Percentiles rank a stretch among this genome's conserved stretches.
phyloP scores from a whole-genome alignment of 345 rosid genomes.

The Sisymbrium altissimum region DNA sequence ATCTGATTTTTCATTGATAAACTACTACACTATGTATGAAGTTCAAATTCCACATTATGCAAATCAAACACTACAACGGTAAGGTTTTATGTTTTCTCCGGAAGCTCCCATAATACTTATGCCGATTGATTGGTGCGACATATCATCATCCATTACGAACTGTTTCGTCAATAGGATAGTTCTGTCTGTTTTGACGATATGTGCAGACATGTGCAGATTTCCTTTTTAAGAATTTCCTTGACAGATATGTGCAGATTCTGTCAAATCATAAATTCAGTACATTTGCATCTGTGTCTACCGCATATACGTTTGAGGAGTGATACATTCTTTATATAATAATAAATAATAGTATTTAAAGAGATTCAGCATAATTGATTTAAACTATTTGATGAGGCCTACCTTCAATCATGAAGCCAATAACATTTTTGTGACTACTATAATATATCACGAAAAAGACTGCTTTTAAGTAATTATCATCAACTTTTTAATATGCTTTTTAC shows the following conservation, averaged over 20 bases:
- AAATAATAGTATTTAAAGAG: not conserved
- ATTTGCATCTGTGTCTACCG: not conserved
- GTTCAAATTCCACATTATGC: not conserved
- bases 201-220: too few species aligned
- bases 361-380: not conserved
- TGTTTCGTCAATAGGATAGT: too few species aligned
- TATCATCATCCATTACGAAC: not conserved
- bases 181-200: too few species aligned
- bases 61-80: not conserved
- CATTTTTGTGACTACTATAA: conserved; percentile 10
- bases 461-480: conserved; percentile 35
- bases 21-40: too few species aligned
- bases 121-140: not conserved
- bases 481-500: conserved; percentile 29
- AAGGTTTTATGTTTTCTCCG: not conserved
- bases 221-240: not conserved
- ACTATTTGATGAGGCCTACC: conserved; percentile 10
- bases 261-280: not conserved
- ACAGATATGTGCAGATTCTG: not conserved
- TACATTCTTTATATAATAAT: not conserved
- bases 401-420: conserved; percentile 30
- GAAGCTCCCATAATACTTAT: not conserved
- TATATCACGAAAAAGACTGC: conserved; percentile 4
- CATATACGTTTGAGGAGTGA: not conserved
- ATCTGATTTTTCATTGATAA: not conserved